Base-by-base conservation (phyloP, 805 yeast species). In the Metschnikowia drakensbergensis region DNA sequence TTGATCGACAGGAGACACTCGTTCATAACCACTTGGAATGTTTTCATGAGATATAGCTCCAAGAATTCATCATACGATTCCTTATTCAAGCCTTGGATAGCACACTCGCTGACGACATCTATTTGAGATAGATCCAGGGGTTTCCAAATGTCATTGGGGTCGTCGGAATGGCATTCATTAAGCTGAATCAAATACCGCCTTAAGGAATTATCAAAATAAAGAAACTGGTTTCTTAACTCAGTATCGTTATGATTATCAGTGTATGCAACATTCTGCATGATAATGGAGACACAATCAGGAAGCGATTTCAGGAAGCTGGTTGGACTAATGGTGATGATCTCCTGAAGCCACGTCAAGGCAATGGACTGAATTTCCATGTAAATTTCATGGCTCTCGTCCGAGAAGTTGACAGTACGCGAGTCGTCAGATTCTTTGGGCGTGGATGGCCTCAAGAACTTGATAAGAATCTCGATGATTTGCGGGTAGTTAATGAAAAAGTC, bases 401-500 rank as follows among this genome's bases (percentile, higher is more conserved):
- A 51, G 26, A 67, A 58, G 34, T 67, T 71, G 25, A 30, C 25
- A 4, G 45, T 4, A 7, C 41, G 40, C 17, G 53, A 52, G 11
- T 55, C 55, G 13, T 26, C 30, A 9, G 13, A 9, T 31, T 27
- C 37, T 26, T 42, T 42, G 25, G 32, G 5, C 45, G 50, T 26
- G 40, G 56, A 10, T 54, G 62, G 51, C 83, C 89, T 1, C 45
- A 94, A 72, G 53, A 88, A 88, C 1, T 89, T 80, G n/a, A 92
- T 80, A 42, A 94, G 65, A 36, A 92, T 88, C 42, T 84, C 88
- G 32, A 90, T 83, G 38, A 92, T 83, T 54, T 82, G 84, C 4
- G 92, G 81, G 58, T 82, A 88, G 66, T 90, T 92, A 30, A 92
- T 75, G 49, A 79, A 81, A 22, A 90, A 82, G 61, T 91, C 96